Evolutionary conservation across 257 asterid genomes (phyloP).

Genomic region (Henckelia pumila): DNA sequence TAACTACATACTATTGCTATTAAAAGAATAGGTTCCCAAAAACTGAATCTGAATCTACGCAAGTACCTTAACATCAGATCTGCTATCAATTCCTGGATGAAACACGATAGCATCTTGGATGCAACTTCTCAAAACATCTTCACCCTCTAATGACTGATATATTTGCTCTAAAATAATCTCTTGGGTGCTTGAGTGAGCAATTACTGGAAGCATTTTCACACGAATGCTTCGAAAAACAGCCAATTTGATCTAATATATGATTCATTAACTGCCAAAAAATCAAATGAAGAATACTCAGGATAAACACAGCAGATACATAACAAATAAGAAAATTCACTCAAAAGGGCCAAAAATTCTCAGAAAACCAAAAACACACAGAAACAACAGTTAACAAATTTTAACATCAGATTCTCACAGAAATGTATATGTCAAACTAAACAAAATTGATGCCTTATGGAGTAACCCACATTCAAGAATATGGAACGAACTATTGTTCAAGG

Average conservation of each 20-base stretch:
- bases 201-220: slow-evolving; percentile 28
- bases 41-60: background rate
- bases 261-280: slow-evolving; percentile 37
- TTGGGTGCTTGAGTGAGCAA: slow-evolving; percentile 39
- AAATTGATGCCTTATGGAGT: background rate
- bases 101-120: slow-evolving; percentile 41
- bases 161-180: slow-evolving; percentile 64
- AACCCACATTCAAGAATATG: slow-evolving; percentile 2
- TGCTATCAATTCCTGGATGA: slow-evolving; percentile 44
- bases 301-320: slow-evolving; percentile 20
- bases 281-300: slow-evolving; percentile 16
- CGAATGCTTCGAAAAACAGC: slow-evolving; percentile 31
- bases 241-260: slow-evolving; percentile 31
- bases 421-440: background rate
- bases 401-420: slow-evolving; percentile 1
- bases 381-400: background rate
- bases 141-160: slow-evolving; percentile 43
- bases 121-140: slow-evolving; percentile 51
- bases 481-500: background rate
- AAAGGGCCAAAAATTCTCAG: slow-evolving; percentile 10
- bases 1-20: background rate
- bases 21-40: slow-evolving; percentile 10
- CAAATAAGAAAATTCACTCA: background rate
- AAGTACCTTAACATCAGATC: slow-evolving; percentile 48
- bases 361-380: background rate